A percentile compares a stretch with the other conserved stretches of the same genome.
Evolutionary conservation across 768 basidiomycete species (phyloP).

Genomic region (Xerocomus spinulosus): DNA sequence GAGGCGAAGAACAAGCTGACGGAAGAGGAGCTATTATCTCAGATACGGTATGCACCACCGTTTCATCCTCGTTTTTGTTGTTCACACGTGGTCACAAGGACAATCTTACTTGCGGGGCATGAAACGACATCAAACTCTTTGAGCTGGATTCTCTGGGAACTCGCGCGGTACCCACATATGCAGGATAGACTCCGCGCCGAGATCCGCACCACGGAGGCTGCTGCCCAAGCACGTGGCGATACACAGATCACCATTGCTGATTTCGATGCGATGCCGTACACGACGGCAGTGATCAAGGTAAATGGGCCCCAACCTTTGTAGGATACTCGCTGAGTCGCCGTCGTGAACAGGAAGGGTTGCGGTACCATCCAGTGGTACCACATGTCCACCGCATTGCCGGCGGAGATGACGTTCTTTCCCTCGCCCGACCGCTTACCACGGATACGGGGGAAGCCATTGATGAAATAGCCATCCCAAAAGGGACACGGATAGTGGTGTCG

Average conservation of each 20-base stretch:
- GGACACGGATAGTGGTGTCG: conserved; percentile 40
- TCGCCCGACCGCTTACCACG: conserved; percentile 49
- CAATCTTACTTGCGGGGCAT: conserved; percentile 45
- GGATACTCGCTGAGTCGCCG: neutral
- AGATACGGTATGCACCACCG: conserved; percentile 14
- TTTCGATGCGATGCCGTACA: conserved; percentile 48
- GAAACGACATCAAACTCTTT: conserved; percentile 52
- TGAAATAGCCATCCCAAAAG: conserved; percentile 46
- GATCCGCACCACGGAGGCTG: conserved; percentile 3
- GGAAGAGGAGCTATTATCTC: conserved; percentile 5
- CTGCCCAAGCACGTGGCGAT: conserved; percentile 1
- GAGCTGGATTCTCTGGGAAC: conserved; percentile 36
- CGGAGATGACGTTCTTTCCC: conserved; percentile 51
- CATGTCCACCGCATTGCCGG: conserved; percentile 47
- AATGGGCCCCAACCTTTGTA: neutral
- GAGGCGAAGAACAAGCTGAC: conserved; percentile 23
- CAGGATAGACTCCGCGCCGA: conserved; percentile 54
- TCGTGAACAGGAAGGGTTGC: conserved; percentile 32
- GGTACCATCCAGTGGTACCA: conserved; percentile 49
- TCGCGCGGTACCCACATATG: conserved; percentile 52
- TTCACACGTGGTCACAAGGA: conserved; percentile 24
- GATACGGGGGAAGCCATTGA: conserved; percentile 40
- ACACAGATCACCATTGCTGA: conserved; percentile 31
- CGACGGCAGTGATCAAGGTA: conserved; percentile 29
- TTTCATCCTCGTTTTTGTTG: neutral